Evolutionary conservation across 495 filamentous ascomycete species (phyloP), one percentile per base, ranked within the genome.

Genomic region (Penicilliopsis zonata): DNA sequence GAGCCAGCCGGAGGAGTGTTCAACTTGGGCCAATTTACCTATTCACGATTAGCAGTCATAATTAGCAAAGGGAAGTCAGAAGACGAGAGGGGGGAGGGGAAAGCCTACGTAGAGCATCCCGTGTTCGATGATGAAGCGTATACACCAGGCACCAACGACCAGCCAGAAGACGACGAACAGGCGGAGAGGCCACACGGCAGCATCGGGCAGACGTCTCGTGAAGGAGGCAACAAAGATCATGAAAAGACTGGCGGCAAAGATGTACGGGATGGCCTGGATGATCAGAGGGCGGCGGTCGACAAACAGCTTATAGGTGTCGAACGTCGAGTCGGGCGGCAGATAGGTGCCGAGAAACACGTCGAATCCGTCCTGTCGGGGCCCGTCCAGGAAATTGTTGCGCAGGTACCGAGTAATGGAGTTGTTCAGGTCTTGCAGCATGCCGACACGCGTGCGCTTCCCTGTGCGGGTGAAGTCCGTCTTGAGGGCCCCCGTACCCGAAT

Each of bases 1-100:
- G 71, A 70, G 1, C 82, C 88, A 57, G 75, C 87, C 3, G 78
- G 70, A 5, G 84, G 78, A 4, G 83, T 83, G 42, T 90, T 93
- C 4, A 98, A 71, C 49, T 90, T 94, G 12, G 90, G 90, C 90
- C 90, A 98, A 57, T 88, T 92, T 18, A 98, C 86, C 86, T 94
- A 28, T n/a, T 9, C n/a, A 22, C 15, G 13, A 21, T 20, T n/a
- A n/a, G n/a, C n/a, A n/a, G n/a, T n/a, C n/a, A 5, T 23, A 18
- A 22, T 42, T 32, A 42, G 38, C 30, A 36, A 33, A 29, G 25
- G 19, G 14, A 44, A 34, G 21, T 21, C 13, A 13, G 5, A n/a
- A 9, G 16, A 9, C 21, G 21, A 23, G 6, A 10, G 14, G 16
- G 9, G 8, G 13, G 14, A 14, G 4, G 14, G 17, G 14, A 3